Evolutionary conservation across 2,329 filamentous ascomycete species (phyloP).

Genomic region (Pochonia chlamydosporia): DNA sequence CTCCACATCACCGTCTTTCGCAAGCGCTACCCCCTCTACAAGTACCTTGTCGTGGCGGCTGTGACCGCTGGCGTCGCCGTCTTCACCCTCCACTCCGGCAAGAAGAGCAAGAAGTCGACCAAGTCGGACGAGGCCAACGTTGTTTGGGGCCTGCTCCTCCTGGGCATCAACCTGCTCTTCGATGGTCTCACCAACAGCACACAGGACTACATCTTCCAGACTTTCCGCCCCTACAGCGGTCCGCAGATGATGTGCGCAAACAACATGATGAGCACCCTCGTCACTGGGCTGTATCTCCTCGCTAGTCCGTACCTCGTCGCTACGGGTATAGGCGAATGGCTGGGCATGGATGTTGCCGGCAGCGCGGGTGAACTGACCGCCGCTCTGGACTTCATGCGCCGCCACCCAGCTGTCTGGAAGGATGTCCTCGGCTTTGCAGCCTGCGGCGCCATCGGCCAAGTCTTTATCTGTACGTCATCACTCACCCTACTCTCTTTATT

Average conservation of each 20-base stretch:
- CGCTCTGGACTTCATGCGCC: slow-evolving; percentile 74
- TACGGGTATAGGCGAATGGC: slow-evolving; percentile 57
- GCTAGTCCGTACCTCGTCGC: slow-evolving; percentile 73
- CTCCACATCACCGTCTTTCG: slow-evolving; percentile 90
- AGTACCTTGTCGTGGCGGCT: slow-evolving; percentile 87
- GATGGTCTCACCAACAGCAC: slow-evolving; percentile 95
- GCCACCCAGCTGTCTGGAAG: slow-evolving; percentile 75
- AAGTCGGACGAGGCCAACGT: slow-evolving; percentile 51
- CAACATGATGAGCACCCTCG: slow-evolving; percentile 76
- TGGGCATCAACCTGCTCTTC: slow-evolving; percentile 86
- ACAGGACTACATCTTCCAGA: slow-evolving; percentile 86
- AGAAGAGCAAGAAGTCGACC: slow-evolving; percentile 42
- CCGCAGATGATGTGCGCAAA: slow-evolving; percentile 99
- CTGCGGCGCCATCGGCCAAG: slow-evolving; percentile 87
- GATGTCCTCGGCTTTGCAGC: slow-evolving; percentile 86
- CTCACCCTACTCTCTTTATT: not conserved
- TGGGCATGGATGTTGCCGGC: slow-evolving; percentile 60
- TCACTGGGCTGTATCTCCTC: slow-evolving; percentile 73
- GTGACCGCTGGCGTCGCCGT: slow-evolving; percentile 91
- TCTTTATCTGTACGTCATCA: slow-evolving; percentile 73
- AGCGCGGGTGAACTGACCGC: slow-evolving; percentile 69
- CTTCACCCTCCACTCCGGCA: slow-evolving; percentile 81
- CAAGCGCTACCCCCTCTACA: slow-evolving; percentile 86
- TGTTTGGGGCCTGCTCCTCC: slow-evolving; percentile 73
- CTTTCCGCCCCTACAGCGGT: slow-evolving; percentile 75